Conservation (phyloP, 371 early-diverging fungal species). For the Rhizopus arrhizus region DNA sequence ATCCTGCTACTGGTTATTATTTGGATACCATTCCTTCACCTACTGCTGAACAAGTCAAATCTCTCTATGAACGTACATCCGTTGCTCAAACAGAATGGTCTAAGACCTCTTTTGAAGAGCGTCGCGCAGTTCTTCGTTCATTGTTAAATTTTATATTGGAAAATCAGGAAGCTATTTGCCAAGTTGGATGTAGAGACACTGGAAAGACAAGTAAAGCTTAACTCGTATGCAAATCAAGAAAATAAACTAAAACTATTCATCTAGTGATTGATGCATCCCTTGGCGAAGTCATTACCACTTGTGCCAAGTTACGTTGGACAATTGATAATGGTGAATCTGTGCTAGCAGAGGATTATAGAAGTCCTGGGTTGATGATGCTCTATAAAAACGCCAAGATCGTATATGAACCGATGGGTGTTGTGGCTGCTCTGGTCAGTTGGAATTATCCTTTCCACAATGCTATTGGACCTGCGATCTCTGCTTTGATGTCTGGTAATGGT, state of each 20-base stretch:
- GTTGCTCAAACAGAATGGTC: conserved; percentile 75
- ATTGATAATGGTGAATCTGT: conserved; percentile 78
- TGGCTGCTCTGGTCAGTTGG: conserved; percentile 81
- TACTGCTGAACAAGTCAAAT: conserved; percentile 59
- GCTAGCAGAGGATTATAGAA: conserved; percentile 67
- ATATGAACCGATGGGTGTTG: conserved; percentile 82
- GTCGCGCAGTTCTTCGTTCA: conserved; percentile 74
- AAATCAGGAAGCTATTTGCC: conserved; percentile 79
- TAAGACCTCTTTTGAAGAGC: conserved; percentile 73
- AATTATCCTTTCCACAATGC: conserved; percentile 89
- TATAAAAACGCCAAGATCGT: conserved; percentile 78
- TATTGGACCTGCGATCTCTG: conserved; percentile 81
- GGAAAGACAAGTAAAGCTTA: conserved; percentile 73
- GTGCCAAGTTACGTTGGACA: conserved; percentile 83
- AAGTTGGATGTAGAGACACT: conserved; percentile 78
- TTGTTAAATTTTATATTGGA: conserved; percentile 73
- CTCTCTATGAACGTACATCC: conserved; percentile 59
- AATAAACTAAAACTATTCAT: neutral
- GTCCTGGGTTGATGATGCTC: conserved; percentile 74
- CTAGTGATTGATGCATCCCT: conserved; percentile 82
- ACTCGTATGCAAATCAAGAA: neutral
- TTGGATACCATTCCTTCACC: conserved; percentile 69
- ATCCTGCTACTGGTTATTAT: conserved; percentile 83
- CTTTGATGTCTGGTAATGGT: conserved; percentile 85
- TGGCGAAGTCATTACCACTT: conserved; percentile 81